phyloP scores from a whole-genome alignment of 495 filamentous ascomycete genomes.

The Podospora anserina region DNA sequence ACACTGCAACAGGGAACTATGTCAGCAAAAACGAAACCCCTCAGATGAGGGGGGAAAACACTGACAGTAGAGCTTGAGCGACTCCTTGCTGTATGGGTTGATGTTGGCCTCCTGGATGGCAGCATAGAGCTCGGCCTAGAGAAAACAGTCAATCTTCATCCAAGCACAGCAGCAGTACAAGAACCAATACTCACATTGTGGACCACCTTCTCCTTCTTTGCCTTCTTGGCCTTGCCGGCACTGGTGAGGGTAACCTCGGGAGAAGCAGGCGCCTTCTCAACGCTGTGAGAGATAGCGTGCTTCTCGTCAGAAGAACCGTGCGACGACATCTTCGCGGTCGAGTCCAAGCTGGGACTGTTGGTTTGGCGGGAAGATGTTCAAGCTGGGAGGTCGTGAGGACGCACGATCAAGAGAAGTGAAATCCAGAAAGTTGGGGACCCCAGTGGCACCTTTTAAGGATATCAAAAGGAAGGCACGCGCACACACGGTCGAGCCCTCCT shows the following conservation, averaged over 20 bases:
- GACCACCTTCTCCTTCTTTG: constrained; percentile 46
- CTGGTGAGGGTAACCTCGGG: background rate
- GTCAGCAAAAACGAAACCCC: background rate
- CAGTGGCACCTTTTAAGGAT: constrained; percentile 9
- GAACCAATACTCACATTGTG: constrained; percentile 46
- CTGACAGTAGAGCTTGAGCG: constrained; percentile 50
- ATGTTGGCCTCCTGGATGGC: constrained; percentile 57
- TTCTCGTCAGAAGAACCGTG: constrained; percentile 34
- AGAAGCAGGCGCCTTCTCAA: constrained; percentile 13
- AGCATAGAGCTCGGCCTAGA: constrained; percentile 55
- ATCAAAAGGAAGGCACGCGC: background rate
- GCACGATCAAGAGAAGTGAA: constrained; percentile 4
- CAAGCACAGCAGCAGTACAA: background rate
- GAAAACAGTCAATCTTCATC: background rate
- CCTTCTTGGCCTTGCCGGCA: constrained; percentile 26
- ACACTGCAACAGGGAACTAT: constrained; percentile 13
- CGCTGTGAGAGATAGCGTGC: constrained; percentile 14
- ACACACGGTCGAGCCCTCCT: background rate
- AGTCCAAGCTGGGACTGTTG: background rate
- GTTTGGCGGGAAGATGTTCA: background rate
- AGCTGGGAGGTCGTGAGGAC: constrained; percentile 6
- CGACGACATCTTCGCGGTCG: constrained; percentile 32
- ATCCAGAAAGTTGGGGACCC: background rate
- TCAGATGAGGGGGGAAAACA: background rate
- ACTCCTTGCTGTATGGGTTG: constrained; percentile 52